These are phyloP conservation scores for Gentiana straminea DNA, from an alignment of 257 asterid genomes.

Conservation along the genomic window DNA sequence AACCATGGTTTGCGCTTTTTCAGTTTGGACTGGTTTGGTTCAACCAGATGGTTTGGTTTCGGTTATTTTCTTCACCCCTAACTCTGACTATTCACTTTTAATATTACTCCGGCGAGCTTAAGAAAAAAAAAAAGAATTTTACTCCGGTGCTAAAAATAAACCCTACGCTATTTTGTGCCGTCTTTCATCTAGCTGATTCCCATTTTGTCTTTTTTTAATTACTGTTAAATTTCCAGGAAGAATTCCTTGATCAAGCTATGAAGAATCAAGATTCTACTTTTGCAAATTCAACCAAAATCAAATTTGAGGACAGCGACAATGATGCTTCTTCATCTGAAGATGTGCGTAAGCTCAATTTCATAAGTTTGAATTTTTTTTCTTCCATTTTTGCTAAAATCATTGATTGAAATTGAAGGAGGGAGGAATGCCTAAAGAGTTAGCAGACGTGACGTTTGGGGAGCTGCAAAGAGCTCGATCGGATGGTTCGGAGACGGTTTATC, in stretches of 20 bases:
- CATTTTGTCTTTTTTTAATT: neutral
- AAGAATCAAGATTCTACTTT: neutral
- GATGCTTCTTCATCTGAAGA: slow-evolving; percentile 28
- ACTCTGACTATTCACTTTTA: too few relatives aligned
- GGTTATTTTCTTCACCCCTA: too few relatives aligned
- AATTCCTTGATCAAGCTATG: neutral
- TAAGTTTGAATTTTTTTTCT: too few relatives aligned
- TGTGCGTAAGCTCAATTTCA: too few relatives aligned
- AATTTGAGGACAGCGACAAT: slow-evolving; percentile 34
- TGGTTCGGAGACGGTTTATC: slow-evolving; percentile 59
- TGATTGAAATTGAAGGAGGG: slow-evolving; percentile 27
- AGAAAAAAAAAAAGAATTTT: too few relatives aligned
- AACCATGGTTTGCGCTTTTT: too few relatives aligned
- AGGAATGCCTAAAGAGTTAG: slow-evolving; percentile 61
- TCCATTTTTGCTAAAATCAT: neutral
- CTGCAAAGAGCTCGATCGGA: slow-evolving; percentile 75
- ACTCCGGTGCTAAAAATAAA: too few relatives aligned
- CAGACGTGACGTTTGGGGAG: slow-evolving; percentile 87
- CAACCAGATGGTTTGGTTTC: too few relatives aligned
- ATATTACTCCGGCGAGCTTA: too few relatives aligned
- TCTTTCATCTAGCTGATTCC: neutral
- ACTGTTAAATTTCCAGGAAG: neutral
- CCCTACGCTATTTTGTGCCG: too few relatives aligned
- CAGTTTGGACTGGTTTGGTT: too few relatives aligned
- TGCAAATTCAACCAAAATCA: slow-evolving; percentile 39